Evolutionary conservation across 2,329 filamentous ascomycete species (phyloP), one percentile per base, ranked within the genome.

Genomic region (Ascochyta rabiei): DNA sequence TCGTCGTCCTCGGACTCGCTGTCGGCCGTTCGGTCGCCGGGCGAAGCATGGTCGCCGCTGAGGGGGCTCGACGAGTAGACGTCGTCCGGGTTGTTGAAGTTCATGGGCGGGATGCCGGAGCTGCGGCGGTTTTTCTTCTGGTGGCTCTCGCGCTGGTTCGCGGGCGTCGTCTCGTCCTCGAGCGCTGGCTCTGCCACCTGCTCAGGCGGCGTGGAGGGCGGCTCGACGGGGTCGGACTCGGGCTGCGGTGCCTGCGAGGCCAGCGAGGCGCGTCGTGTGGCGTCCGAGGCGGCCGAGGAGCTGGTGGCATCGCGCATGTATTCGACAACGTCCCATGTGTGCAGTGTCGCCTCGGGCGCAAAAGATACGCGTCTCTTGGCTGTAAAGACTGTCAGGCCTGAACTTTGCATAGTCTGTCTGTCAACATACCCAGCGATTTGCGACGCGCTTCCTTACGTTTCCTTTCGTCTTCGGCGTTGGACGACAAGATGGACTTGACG

Each of bases 251-350:
- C 70, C 56, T 70, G 74, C 19, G 81, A 79, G 26, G 83, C 72
- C 13, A 84, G 85, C 3, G 91, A 95, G 47, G 87, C 86, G 59
- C 90, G 84, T 63, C 91, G 81, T 12, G 89, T 91, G 10, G 87
- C 86, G 60, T 93, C 90, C 0, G 87, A 89, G 0, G 89, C 89
- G 7, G 84, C 80, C 15, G 86, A 82, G 6, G 86, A 88, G 10
- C 86, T 89, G 1, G 92, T 96, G 18, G 91, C 91, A 71, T 97
- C 93, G 69, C 93, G 91, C 71, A 87, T 84, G 59, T 93, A 89
- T 69, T 98, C 93, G 39, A 97, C 86, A 51, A 95, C 93, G 70
- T 98, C 93, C 83, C 96, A 98, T 0, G 95, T 99, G 73, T 99
- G 95, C 31, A 99, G 82, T 3, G 95, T 99, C 12, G 95, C 95